Percentiles rank a stretch among this genome's conserved stretches.
Evolutionary conservation across 495 filamentous ascomycete species (phyloP).

Genomic region (Geopyxis carbonaria): DNA sequence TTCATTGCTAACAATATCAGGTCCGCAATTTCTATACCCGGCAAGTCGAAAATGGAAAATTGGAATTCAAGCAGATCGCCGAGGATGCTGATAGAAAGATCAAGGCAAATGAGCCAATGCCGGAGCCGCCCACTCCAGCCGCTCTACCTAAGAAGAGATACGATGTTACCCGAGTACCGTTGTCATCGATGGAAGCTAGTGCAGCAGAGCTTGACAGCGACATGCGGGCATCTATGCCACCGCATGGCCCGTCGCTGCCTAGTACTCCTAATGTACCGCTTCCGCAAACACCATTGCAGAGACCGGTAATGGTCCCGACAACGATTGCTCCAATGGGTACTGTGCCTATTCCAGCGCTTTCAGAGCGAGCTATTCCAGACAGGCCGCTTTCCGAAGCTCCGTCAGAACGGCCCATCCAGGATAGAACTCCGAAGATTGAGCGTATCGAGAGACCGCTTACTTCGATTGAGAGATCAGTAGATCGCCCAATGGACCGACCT

Average conservation of each 20-base stretch:
- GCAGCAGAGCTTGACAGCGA: slow-evolving; percentile 7
- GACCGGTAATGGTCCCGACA: slow-evolving; percentile 7
- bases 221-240: slow-evolving; percentile 1
- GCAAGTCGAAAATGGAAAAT: slow-evolving; percentile 49
- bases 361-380: background rate
- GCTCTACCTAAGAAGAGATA: slow-evolving; percentile 24
- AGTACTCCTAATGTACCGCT: background rate
- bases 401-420: no score
- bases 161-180: slow-evolving; percentile 8
- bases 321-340: background rate
- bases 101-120: slow-evolving; percentile 13
- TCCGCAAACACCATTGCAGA: slow-evolving; percentile 7
- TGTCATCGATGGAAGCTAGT: background rate
- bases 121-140: slow-evolving; percentile 21
- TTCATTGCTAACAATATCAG: slow-evolving; percentile 29
- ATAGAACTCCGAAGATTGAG: no score
- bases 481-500: no score
- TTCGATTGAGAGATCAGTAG: no score
- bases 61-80: slow-evolving; percentile 52
- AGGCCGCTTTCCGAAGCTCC: no score
- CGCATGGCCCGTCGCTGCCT: no score
- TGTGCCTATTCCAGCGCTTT: background rate
- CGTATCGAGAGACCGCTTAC: no score
- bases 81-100: slow-evolving; percentile 52
- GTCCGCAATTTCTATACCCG: slow-evolving; percentile 85